Conservation (phyloP, 768 basidiomycete species). For the Pleurotus tuber-regium region DNA sequence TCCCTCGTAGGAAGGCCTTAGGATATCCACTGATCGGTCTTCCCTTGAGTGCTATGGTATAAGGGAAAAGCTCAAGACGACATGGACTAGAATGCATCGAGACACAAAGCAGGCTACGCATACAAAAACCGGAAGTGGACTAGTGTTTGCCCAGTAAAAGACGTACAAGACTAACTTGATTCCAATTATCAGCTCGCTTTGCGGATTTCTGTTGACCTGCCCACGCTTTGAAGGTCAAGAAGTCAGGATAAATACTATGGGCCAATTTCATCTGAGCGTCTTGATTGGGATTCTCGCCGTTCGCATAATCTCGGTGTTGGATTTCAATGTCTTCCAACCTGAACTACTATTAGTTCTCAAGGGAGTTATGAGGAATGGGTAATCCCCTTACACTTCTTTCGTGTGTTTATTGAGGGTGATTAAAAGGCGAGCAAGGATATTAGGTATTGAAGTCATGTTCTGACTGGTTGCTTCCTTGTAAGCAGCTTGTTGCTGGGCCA, state of each 20-base stretch:
- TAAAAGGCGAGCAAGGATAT: constrained; percentile 23
- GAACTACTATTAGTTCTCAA: not conserved
- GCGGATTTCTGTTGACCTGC: constrained; percentile 14
- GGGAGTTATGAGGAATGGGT: not conserved
- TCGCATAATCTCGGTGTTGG: constrained; percentile 17
- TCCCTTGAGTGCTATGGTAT: too few species aligned
- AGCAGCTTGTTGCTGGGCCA: constrained; percentile 22
- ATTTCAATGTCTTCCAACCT: constrained; percentile 27
- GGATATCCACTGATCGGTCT: too few species aligned
- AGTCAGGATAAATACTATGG: constrained; percentile 22
- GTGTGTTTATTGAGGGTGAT: constrained; percentile 27
- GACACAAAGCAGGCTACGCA: too few species aligned
- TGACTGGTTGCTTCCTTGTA: constrained; percentile 26
- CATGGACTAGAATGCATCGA: too few species aligned
- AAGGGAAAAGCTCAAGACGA: too few species aligned
- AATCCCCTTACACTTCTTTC: constrained; percentile 25
- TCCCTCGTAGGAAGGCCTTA: too few species aligned
- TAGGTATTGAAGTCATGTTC: constrained; percentile 25
- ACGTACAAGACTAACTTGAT: constrained; percentile 22
- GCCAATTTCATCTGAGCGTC: constrained; percentile 19
- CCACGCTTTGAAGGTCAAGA: constrained; percentile 29
- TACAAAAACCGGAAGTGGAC: too few species aligned
- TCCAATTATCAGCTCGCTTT: constrained; percentile 18
- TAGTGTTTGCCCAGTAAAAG: constrained; percentile 23
- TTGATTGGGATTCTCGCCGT: constrained; percentile 19